A percentile compares a stretch with the other conserved stretches of the same genome.
Conservation (phyloP, 2,329 filamentous ascomycete genomes). For the Aspergillus versicolor region DNA sequence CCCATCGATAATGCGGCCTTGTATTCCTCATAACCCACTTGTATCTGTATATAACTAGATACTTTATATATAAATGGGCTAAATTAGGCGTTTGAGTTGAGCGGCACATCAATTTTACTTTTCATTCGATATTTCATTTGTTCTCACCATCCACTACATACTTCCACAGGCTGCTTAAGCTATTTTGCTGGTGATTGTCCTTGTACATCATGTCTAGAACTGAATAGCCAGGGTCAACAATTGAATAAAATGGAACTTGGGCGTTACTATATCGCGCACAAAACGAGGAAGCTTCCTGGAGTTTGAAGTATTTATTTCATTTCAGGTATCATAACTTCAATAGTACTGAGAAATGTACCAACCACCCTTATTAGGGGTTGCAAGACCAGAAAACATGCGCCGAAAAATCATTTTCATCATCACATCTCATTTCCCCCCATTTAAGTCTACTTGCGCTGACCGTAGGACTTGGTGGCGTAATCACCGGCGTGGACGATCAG, state of each 20-base stretch:
- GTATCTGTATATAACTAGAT: neutral
- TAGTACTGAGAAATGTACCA: constrained; percentile 1
- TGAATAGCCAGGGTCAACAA: neutral
- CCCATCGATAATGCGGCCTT: constrained; percentile 16
- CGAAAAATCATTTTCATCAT: constrained; percentile 16
- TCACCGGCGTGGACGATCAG: constrained; percentile 86
- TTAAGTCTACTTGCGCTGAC: constrained; percentile 57
- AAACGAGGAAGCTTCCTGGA: neutral
- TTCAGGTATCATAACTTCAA: constrained; percentile 21
- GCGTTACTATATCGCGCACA: neutral
- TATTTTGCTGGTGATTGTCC: neutral
- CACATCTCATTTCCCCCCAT: neutral
- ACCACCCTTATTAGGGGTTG: neutral
- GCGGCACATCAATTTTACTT: neutral
- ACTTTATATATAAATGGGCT: neutral
- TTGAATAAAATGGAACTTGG: neutral
- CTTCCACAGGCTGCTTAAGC: neutral
- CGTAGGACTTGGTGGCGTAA: constrained; percentile 94
- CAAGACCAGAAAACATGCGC: constrained; percentile 14
- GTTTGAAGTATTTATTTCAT: constrained; percentile 10
- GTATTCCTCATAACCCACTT: neutral
- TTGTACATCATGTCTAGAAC: too few relatives aligned
- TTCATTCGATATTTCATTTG: neutral
- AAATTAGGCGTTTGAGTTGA: neutral
- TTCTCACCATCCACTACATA: neutral